Conservation (phyloP, 1,139 yeast species). For the Sugiyamaella paludigena region DNA sequence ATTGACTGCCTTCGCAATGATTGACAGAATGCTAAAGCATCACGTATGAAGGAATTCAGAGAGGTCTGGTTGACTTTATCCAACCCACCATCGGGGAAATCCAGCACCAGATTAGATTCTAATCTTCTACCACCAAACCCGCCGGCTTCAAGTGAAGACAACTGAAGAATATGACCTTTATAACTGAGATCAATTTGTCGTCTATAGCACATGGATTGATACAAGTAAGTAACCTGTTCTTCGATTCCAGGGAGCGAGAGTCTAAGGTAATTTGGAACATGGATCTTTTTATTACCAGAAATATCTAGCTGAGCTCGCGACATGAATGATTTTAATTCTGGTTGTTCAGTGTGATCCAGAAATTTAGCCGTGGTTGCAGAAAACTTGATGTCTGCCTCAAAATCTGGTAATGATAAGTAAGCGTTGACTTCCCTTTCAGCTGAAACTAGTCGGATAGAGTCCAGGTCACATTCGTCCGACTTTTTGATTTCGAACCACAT, state of each 20-base stretch:
- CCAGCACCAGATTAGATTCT: conserved; percentile 50
- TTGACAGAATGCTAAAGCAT: conserved; percentile 20
- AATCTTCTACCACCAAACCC: conserved; percentile 51
- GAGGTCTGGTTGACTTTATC: conserved; percentile 11
- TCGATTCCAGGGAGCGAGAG: conserved; percentile 40
- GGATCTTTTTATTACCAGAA: conserved; percentile 40
- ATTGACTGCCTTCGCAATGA: conserved; percentile 3
- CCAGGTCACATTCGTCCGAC: conserved; percentile 42
- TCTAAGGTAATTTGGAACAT: conserved; percentile 43
- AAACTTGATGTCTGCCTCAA: conserved; percentile 47
- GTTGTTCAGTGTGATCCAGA: conserved; percentile 38
- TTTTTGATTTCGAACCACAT: conserved; percentile 51
- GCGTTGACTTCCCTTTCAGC: conserved; percentile 50
- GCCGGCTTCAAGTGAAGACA: conserved; percentile 56
- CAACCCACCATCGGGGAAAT: conserved; percentile 23
- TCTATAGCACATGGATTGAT: conserved; percentile 44
- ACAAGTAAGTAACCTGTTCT: conserved; percentile 42
- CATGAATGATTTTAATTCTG: conserved; percentile 41
- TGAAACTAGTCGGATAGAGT: conserved; percentile 45
- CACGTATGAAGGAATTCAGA: conserved; percentile 20
- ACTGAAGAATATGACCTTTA: conserved; percentile 42
- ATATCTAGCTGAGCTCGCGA: conserved; percentile 43
- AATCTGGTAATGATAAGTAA: conserved; percentile 44
- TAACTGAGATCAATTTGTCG: conserved; percentile 47
- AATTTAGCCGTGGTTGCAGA: conserved; percentile 40